phyloP scores from a whole-genome alignment of 2,329 filamentous ascomycete genomes.

The Xylaria sp. region DNA sequence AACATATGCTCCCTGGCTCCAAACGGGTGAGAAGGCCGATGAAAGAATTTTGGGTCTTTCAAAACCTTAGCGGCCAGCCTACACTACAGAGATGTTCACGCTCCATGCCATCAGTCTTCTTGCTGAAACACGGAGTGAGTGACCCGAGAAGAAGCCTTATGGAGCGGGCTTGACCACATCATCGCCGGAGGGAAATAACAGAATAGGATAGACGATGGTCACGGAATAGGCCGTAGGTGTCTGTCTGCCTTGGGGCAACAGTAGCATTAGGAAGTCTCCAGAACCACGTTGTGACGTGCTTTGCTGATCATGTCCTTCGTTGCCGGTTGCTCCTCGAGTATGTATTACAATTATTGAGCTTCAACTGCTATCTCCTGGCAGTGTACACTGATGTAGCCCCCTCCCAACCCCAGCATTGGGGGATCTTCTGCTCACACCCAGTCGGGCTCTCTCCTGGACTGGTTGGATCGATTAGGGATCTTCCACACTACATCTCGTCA shows the following conservation, averaged over 20 bases:
- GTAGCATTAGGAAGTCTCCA: constrained; percentile 4
- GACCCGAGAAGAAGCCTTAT: constrained; percentile 22
- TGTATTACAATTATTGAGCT: constrained; percentile 23
- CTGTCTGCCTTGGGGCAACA: constrained; percentile 2
- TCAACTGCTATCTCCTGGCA: constrained; percentile 7
- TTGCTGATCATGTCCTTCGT: constrained; percentile 16
- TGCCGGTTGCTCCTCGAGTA: constrained; percentile 1
- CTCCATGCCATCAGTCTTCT: constrained; percentile 2
- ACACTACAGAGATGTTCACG: constrained; percentile 12
- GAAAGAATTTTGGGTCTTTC: not conserved
- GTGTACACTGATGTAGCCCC: constrained; percentile 1
- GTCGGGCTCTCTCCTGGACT: constrained; percentile 31
- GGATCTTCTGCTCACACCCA: constrained; percentile 19
- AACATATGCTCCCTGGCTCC: constrained; percentile 28
- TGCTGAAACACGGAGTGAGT: constrained; percentile 34
- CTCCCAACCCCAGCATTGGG: constrained; percentile 15
- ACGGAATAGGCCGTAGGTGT: not conserved
- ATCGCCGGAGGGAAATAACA: not conserved
- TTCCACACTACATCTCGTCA: constrained; percentile 24
- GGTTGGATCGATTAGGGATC: constrained; percentile 27
- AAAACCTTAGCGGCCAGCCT: constrained; percentile 14
- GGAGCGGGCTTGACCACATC: constrained; percentile 14
- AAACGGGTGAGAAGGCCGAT: constrained; percentile 22
- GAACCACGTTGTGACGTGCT: constrained; percentile 15
- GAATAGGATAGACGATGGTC: not conserved